Conservation (phyloP, 257 asterid species). For the Parsonsia alboflavescens region DNA sequence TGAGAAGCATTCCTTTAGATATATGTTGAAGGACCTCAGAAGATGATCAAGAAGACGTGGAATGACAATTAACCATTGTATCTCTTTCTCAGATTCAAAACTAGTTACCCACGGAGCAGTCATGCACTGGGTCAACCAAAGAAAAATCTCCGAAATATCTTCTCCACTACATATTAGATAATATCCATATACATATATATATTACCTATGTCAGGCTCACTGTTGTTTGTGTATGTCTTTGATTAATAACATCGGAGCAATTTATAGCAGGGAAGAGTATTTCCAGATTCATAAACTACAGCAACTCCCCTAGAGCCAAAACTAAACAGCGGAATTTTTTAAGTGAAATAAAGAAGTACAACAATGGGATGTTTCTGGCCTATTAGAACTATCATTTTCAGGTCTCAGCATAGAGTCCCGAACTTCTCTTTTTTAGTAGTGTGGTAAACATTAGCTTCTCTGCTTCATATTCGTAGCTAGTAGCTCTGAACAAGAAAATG, state of each 20-base stretch:
- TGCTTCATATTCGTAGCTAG: not conserved
- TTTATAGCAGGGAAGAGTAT: too few relatives aligned
- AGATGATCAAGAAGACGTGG: not conserved
- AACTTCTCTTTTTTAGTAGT: not conserved
- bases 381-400: not conserved
- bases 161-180: not conserved
- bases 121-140: not conserved
- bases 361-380: not conserved
- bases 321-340: not conserved
- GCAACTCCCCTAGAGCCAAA: not conserved
- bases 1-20: not conserved
- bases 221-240: not conserved
- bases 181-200: not conserved
- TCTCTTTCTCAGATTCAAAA: not conserved
- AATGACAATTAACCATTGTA: not conserved
- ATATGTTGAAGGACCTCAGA: not conserved
- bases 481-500: not conserved
- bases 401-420: too few relatives aligned
- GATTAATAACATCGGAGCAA: not conserved
- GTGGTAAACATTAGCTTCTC: not conserved
- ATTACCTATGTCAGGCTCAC: not conserved
- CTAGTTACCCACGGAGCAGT: not conserved
- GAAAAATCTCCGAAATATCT: not conserved
- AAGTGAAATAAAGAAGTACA: not conserved
- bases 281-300: not conserved